phyloP scores from a whole-genome alignment of 495 filamentous ascomycete species.

The Penicillium macrosclerotiorum region DNA sequence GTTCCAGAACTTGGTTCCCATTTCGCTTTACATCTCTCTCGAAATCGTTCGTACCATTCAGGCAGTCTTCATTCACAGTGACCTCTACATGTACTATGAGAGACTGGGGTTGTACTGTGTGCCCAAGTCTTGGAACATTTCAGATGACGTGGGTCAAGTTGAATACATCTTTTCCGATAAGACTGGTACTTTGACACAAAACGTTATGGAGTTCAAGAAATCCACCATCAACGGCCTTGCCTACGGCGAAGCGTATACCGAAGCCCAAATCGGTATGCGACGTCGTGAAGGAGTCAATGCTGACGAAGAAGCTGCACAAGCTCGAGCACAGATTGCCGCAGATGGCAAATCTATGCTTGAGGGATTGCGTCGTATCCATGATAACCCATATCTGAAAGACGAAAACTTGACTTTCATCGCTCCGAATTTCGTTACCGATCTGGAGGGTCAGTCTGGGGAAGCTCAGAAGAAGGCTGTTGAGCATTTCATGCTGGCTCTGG shows the following conservation, averaged over 20 bases:
- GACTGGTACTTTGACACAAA: conserved; percentile 96
- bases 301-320: conserved; percentile 71
- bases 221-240: conserved; percentile 88
- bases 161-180: conserved; percentile 99
- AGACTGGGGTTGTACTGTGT: conserved; percentile 90
- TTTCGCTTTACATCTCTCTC: conserved; percentile 95
- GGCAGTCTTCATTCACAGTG: conserved; percentile 97
- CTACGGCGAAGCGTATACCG: conserved; percentile 97
- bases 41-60: conserved; percentile 94
- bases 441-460: conserved; percentile 71
- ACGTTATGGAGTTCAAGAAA: conserved; percentile 99
- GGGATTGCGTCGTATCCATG: conserved; percentile 69
- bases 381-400: conserved; percentile 89
- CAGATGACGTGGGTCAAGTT: conserved; percentile 96
- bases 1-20: conserved; percentile 98
- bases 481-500: conserved; percentile 92
- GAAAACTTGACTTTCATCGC: conserved; percentile 91
- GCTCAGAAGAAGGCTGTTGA: conserved; percentile 74
- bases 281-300: conserved; percentile 83
- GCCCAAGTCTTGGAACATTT: conserved; percentile 99
- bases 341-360: conserved; percentile 71
- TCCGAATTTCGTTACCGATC: conserved; percentile 79
- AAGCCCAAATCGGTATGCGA: conserved; percentile 94
- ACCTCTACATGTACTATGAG: conserved; percentile 94
- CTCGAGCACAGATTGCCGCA: conserved; percentile 73